Base-by-base conservation (phyloP, 1,139 yeast species). In the Hyphopichia pseudoburtonii region DNA sequence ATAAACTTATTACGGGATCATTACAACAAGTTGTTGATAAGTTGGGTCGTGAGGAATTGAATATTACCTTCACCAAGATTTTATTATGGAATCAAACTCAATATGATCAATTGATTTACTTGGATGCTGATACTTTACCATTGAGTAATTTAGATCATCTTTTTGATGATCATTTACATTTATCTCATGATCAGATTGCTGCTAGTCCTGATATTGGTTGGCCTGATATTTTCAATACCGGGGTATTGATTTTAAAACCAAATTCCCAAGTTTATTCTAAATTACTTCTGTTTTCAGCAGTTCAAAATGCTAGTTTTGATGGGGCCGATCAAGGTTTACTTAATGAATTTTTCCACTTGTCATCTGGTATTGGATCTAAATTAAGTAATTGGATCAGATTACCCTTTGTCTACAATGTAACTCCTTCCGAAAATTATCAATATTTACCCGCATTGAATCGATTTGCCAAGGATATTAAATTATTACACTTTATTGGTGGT, bases 191-290 rank as follows among this genome's bases (percentile, higher is more conserved):
- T 11, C 49, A 52, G 38, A 45, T 62, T 21, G 62, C 46, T 5
- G 66, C 66, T 4, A 46, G 60, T 23, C 64, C 66, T 5, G 68
- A 62, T 38, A 52, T 64, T 8, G 68, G 68, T n/a, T 62, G 68
- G 66, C 68, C 68, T 9, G 68, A 62, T 45, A 59, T 59, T 34
- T 62, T 62, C 48, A 62, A 62, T 42, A 56, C 63, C 9, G 67
- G 67, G 3, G 59, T 62, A 11, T 50, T 62, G 35, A 49, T 58
- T n/a, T 45, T 60, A 33, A 56, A 52, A 39, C 67, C 67, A 6
- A 43, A 44, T 37, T 32, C 36, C 9, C 33, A 32, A 3, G 52
- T 54, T 10, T 59, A 45, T 38, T 39, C 42, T 11, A 44, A 49
- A 24, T 54, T 62, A 41, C 33, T 50, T 17, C 47, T 41, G 8